Evolutionary conservation across 305 asterid species (phyloP), one percentile per base, ranked within the genome.

Genomic region (Salvia sclarea): DNA sequence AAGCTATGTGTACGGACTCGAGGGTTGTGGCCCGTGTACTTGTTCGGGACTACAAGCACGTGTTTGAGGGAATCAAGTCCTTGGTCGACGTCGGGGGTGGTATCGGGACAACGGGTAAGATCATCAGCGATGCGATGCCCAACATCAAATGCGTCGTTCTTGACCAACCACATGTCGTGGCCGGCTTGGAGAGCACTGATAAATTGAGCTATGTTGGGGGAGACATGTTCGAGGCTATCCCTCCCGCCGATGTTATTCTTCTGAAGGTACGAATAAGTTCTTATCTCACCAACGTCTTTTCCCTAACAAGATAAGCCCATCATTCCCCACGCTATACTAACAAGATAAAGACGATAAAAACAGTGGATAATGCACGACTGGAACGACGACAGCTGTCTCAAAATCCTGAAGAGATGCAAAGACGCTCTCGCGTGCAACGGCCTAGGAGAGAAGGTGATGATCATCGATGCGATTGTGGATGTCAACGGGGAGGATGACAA

Each of bases 291-390:
- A 25, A 6, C 1, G 13, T 14, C 18, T 7, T 30, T 31, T 24
- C n/a, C 54, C 14, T 43, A 41, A 2, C 57, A 63, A 45, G 17
- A 10, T 22, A 62, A 14, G 12, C 16, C 20, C 24, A 4, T 8
- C 6, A 33, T 33, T 33, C 40, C n/a, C 49, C 18, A 59, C n/a
- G n/a, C n/a, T n/a, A n/a, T 22, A 65, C 55, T 67, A 5, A 68
- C 35, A 13, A 38, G 68, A 2, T 38, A 18, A 35, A 22, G 9
- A 58, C 5, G n/a, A n/a, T n/a, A n/a, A n/a, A 8, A 57, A 25
- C 75, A 85, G 86, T 80, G 88, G 85, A 73, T 85, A 73, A 31
- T 85, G 71, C 91, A 85, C 68, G 81, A 81, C 0, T 85, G 91
- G 91, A 53, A 61, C 9, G 85, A 83, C 1, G 76, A 79, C 31